Evolutionary conservation across 257 asterid species (phyloP), one percentile per base, ranked within the genome.

Genomic region (Nicotiana paniculata): DNA sequence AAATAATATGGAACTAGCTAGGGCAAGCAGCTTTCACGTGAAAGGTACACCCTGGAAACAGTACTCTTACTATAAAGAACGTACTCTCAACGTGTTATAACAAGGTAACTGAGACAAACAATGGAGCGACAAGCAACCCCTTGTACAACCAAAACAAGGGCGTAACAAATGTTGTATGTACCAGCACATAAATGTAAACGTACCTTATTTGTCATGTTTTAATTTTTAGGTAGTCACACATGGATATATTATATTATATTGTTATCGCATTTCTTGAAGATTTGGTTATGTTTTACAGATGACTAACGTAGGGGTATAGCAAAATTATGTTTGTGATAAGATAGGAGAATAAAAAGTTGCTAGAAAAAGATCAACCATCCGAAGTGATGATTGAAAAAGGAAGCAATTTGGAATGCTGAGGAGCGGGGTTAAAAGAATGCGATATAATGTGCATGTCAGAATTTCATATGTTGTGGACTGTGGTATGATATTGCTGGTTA

Each of bases 11-110:
- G 37, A 65, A 15, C 43, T 65, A 65, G 24, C 43, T 65, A 65
- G 24, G 16, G 48, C 74, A 74, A 13, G 79, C 53, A 48, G 79
- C 79, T 74, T 74, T 74, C 79, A 51, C 26, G 63, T 74, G 51
- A 7, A 24, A 48, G n/a, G 46, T 51, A 26, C 24, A 21, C n/a
- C 21, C 35, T n/a, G 39, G 37, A 39, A 69, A 69, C 57, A 54
- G 55, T 69, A 43, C 18, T 53, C 58, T 12, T 53, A 11, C 17
- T 53, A 53, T 15, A 53, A 13, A 53, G 18, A 53, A 53, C 32
- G 57, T 69, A 37, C 79, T 46, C 24, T 46, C 63, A 28, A 51
- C 26, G 6, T 28, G 39, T 75, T 26, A 51, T 43, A 9, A 43
- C 46, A 74, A 24, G n/a, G 15, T 72, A 48, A 48, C 46, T 51